Conservation (phyloP, 1,139 yeast species). For the Geotrichum phurueaensis region DNA sequence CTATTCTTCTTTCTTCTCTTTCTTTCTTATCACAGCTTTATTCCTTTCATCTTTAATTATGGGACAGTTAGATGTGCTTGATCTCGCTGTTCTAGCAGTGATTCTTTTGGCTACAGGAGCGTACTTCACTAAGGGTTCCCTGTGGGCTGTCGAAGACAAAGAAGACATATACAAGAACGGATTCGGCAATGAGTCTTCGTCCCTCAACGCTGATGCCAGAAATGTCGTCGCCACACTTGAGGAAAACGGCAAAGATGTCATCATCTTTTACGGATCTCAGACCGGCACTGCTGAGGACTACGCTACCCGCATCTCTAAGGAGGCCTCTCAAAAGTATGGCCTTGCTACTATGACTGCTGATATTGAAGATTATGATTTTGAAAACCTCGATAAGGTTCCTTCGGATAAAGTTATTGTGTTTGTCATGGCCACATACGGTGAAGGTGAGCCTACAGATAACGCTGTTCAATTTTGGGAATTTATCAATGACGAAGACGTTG, state of each 20-base stretch:
- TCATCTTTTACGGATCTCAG: slow-evolving; percentile 90
- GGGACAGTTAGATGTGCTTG: slow-evolving; percentile 54
- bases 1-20: not conserved
- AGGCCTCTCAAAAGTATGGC: slow-evolving; percentile 74
- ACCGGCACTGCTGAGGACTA: slow-evolving; percentile 99
- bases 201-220: slow-evolving; percentile 42
- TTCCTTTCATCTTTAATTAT: slow-evolving; percentile 3
- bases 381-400: slow-evolving; percentile 56
- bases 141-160: slow-evolving; percentile 42
- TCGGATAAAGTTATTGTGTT: slow-evolving; percentile 58
- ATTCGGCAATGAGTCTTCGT: slow-evolving; percentile 31
- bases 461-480: slow-evolving; percentile 62
- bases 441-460: slow-evolving; percentile 96
- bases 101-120: slow-evolving; percentile 58
- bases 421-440: slow-evolving; percentile 91
- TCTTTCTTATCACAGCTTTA: not conserved
- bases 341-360: slow-evolving; percentile 83
- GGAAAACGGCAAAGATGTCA: slow-evolving; percentile 62
- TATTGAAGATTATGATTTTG: slow-evolving; percentile 81
- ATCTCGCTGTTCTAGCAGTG: slow-evolving; percentile 60
- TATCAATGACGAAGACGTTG: slow-evolving; percentile 33
- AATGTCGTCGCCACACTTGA: slow-evolving; percentile 58
- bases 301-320: slow-evolving; percentile 84
- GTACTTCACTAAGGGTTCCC: slow-evolving; percentile 59
- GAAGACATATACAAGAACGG: slow-evolving; percentile 38